Evolutionary conservation across 2,329 filamentous ascomycete genomes (phyloP).

Genomic region (Fusarium buxicola): DNA sequence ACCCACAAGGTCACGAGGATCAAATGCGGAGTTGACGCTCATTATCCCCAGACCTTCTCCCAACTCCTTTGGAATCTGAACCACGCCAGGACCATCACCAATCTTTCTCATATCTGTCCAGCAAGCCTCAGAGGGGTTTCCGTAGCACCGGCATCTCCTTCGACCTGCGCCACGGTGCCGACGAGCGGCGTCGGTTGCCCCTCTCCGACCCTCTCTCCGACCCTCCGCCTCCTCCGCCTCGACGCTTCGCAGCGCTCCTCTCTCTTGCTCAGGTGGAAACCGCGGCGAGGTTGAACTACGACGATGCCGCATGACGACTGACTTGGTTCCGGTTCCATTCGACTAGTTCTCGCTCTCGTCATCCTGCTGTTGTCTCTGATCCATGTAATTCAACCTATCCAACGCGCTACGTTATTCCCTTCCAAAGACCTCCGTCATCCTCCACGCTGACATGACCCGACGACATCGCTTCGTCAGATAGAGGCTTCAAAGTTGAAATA

Average conservation of each 20-base stretch:
- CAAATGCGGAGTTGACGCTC: neutral
- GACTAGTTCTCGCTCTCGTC: neutral
- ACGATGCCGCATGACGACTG: conserved; percentile 13
- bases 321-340: neutral
- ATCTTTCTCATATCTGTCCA: neutral
- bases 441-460: no score
- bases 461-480: no score
- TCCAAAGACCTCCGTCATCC: neutral
- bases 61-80: neutral
- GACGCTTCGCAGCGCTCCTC: conserved; percentile 21
- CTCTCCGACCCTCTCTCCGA: conserved; percentile 25
- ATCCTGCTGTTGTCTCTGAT: neutral
- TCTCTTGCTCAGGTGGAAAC: conserved; percentile 20
- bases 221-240: conserved; percentile 28
- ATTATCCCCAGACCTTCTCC: neutral
- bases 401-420: neutral
- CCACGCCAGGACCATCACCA: neutral
- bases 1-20: conserved; percentile 1
- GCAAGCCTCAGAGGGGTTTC: conserved; percentile 4
- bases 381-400: no score
- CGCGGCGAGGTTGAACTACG: conserved; percentile 8
- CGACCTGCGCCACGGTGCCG: conserved; percentile 26
- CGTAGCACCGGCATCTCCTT: conserved; percentile 9
- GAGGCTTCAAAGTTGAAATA: neutral
- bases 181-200: conserved; percentile 15